Percentiles rank a stretch among this genome's conserved stretches.
These are phyloP conservation scores for Coemansia sp. DNA, from an alignment of 192 early-diverging fungal genomes.

Conservation along the genomic window DNA sequence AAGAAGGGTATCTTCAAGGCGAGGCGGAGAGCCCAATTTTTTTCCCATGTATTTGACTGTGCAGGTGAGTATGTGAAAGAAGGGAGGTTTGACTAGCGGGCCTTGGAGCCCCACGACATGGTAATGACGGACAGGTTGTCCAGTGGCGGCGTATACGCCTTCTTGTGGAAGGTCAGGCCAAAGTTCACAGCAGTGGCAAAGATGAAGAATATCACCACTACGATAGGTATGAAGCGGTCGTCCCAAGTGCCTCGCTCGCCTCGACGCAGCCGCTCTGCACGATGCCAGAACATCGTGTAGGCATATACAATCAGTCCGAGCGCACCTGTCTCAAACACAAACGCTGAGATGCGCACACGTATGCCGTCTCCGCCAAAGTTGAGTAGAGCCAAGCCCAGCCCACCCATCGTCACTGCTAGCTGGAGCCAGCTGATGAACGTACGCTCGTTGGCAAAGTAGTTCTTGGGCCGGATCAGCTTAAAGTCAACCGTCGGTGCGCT, in stretches of 20 bases:
- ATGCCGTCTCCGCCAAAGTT: constrained; percentile 63
- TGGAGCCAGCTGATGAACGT: constrained; percentile 84
- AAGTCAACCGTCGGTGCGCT: constrained; percentile 41
- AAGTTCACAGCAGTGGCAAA: constrained; percentile 57
- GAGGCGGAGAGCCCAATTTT: background rate
- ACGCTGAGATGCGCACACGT: constrained; percentile 52
- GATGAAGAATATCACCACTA: constrained; percentile 54
- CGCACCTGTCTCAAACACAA: constrained; percentile 51
- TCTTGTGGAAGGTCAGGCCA: constrained; percentile 59
- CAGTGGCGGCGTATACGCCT: constrained; percentile 50
- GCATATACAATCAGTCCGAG: constrained; percentile 56
- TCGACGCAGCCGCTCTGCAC: constrained; percentile 51
- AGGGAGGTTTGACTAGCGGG: background rate
- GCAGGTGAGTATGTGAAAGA: background rate
- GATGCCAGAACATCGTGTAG: constrained; percentile 49
- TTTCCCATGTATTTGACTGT: background rate
- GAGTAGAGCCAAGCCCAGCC: constrained; percentile 65
- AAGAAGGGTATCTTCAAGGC: background rate
- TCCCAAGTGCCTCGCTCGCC: constrained; percentile 56
- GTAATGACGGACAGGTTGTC: constrained; percentile 57
- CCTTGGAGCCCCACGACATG: constrained; percentile 55
- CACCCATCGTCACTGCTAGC: constrained; percentile 65
- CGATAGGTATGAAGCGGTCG: constrained; percentile 44
- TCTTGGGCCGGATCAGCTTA: constrained; percentile 61
- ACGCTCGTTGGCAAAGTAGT: constrained; percentile 89